Percentiles rank a stretch among this genome's conserved stretches.
phyloP scores from a whole-genome alignment of 1,284 basidiomycete genomes.

The Salmacisia buchloeana region DNA sequence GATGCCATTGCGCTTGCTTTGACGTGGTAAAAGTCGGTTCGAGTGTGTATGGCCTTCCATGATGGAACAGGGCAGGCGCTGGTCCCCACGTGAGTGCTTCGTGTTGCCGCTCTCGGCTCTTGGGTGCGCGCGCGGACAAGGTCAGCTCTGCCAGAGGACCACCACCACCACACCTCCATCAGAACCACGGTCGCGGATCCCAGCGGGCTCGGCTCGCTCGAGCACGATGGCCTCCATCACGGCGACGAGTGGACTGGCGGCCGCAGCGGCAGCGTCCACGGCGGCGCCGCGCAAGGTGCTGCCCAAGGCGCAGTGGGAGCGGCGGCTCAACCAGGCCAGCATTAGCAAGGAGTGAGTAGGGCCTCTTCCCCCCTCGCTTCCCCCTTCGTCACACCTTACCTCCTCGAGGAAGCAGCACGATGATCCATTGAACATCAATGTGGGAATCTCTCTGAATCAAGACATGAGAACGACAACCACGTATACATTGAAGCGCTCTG shows the following conservation, averaged over 20 bases:
- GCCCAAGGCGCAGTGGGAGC: slow-evolving; percentile 53
- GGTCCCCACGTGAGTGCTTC: no score
- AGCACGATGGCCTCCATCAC: no score
- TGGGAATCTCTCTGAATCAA: slow-evolving; percentile 62
- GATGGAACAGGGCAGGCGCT: no score
- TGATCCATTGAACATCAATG: slow-evolving; percentile 52
- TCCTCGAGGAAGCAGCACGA: slow-evolving; percentile 12
- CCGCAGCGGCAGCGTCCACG: background rate
- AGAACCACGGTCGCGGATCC: no score
- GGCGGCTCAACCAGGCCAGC: slow-evolving; percentile 53
- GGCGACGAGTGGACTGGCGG: background rate
- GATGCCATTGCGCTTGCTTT: no score
- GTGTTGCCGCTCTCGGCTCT: no score
- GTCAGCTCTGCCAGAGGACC: no score
- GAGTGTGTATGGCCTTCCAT: no score
- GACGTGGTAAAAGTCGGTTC: no score
- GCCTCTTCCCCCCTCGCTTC: slow-evolving; percentile 22
- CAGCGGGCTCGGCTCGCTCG: no score
- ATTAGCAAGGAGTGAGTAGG: slow-evolving; percentile 57
- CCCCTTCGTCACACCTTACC: slow-evolving; percentile 20
- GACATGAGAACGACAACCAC: slow-evolving; percentile 52
- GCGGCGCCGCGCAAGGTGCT: slow-evolving; percentile 8
- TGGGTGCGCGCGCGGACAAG: no score
- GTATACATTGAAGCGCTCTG: slow-evolving; percentile 7
- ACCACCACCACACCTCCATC: background rate